Evolutionary conservation across 345 rosid genomes (phyloP).

Genomic region (Firmiana major): DNA sequence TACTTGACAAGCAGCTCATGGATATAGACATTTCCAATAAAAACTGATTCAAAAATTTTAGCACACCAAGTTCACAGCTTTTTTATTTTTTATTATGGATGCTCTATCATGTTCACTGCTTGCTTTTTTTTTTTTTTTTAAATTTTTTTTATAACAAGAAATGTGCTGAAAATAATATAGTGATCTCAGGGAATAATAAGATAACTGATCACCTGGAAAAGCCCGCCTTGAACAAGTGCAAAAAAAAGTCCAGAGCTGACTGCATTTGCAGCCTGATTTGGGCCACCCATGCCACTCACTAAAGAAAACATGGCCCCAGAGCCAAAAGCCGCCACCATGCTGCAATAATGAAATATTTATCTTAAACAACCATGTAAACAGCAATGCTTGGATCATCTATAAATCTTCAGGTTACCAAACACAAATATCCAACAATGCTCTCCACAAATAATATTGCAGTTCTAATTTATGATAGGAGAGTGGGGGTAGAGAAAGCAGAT

Average conservation of each 20-base stretch:
- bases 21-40: background rate
- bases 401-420: background rate
- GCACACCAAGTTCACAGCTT: background rate
- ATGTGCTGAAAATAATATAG: background rate
- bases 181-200: background rate
- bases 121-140: too few relatives aligned
- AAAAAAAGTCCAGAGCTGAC: slow-evolving; percentile 70
- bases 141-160: background rate
- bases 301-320: slow-evolving; percentile 78
- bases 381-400: background rate
- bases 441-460: background rate
- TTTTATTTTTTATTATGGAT: background rate
- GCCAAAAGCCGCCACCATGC: slow-evolving; percentile 96
- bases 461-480: background rate
- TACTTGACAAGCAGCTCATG: background rate
- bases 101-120: background rate
- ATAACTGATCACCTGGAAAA: slow-evolving; percentile 61
- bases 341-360: slow-evolving; percentile 28
- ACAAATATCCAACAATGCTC: background rate
- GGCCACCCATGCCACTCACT: slow-evolving; percentile 79
- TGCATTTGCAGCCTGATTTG: slow-evolving; percentile 70
- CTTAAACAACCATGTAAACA: background rate
- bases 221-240: slow-evolving; percentile 76
- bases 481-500: background rate
- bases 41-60: background rate